Base-by-base conservation (phyloP, 1,284 basidiomycete species). In the Vanrija humicola region DNA sequence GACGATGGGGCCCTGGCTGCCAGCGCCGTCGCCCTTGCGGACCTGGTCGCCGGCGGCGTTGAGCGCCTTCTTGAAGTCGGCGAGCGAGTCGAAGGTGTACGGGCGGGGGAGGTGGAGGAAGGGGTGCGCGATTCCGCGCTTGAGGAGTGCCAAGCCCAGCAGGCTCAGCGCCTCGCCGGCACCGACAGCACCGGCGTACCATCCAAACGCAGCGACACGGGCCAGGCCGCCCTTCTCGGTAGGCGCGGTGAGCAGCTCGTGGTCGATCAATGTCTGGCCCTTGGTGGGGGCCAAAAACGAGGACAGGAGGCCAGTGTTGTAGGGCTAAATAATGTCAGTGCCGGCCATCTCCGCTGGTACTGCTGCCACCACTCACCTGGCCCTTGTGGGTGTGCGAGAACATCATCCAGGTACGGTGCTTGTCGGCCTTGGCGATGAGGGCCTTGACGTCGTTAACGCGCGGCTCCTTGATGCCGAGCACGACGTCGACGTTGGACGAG, bases 331-430 rank as follows among this genome's bases (percentile, higher is more conserved):
- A 87, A 86, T n/a, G 56, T 50, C 34, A 43, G 51, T 38, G 10
- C 43, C 14, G 43, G 7, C 18, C 14, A 34, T 34, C 34, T 38
- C 14, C 19, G 21, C 12, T 23, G 21, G 21, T 23, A 5, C 21
- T 23, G 21, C 21, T 34, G 50, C 28, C 28, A 7, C 28, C 7
- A 28, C 67, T 56, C 49, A 76, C 71, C 61, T 75, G 72, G 3
- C 76, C 78, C 74, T 95, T 95, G 64, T 85, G 84, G 0, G 90
- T 92, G 73, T 94, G 91, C 28, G 87, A 90, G 80, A 95, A 95
- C 86, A 91, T 90, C 56, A 92, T 75, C 66, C 64, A 62, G 54
- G 63, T 56, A 43, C 66, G 55, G 68, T 75, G 75, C 53, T 66
- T 66, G 2, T 50, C 46, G 19, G 42, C 34, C 29, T 52, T 51